Conservation (phyloP, 257 asterid genomes). For the Lantana camara region DNA sequence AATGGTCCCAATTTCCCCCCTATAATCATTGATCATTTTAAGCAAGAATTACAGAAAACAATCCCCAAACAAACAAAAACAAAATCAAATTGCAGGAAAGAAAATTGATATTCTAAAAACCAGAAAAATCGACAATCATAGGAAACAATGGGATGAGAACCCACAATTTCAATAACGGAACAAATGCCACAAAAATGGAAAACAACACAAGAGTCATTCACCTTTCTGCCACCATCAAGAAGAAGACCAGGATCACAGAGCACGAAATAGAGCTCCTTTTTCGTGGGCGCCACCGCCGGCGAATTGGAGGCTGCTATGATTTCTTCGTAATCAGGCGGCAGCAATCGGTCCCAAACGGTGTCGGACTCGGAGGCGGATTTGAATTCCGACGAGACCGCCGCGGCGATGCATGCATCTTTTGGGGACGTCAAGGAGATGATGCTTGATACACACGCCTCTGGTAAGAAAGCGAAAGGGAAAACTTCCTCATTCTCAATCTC, state of each 20-base stretch:
- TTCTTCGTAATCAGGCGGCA: slow-evolving; percentile 31
- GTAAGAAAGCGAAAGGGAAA: neutral
- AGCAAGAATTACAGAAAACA: no score
- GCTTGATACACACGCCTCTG: slow-evolving; percentile 39
- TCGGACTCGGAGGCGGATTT: slow-evolving; percentile 34
- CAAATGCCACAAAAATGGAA: no score
- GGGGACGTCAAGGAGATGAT: slow-evolving; percentile 41
- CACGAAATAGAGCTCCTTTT: slow-evolving; percentile 34
- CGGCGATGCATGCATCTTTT: slow-evolving; percentile 34
- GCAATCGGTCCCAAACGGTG: slow-evolving; percentile 38
- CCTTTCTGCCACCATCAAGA: slow-evolving; percentile 36
- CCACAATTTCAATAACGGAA: no score
- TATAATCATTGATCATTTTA: no score
- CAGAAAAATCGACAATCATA: no score
- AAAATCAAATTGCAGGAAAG: no score
- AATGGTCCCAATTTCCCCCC: no score
- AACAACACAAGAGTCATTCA: neutral
- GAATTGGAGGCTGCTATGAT: slow-evolving; percentile 24
- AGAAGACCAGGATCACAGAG: slow-evolving; percentile 34
- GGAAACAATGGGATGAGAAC: no score
- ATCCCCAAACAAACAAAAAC: no score
- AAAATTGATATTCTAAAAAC: no score
- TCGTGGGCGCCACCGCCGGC: slow-evolving; percentile 30
- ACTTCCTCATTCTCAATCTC: neutral
- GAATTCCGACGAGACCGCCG: slow-evolving; percentile 31